Evolutionary conservation across 139 green algal genomes (phyloP).

Genomic region (Tetraselmis chui): DNA sequence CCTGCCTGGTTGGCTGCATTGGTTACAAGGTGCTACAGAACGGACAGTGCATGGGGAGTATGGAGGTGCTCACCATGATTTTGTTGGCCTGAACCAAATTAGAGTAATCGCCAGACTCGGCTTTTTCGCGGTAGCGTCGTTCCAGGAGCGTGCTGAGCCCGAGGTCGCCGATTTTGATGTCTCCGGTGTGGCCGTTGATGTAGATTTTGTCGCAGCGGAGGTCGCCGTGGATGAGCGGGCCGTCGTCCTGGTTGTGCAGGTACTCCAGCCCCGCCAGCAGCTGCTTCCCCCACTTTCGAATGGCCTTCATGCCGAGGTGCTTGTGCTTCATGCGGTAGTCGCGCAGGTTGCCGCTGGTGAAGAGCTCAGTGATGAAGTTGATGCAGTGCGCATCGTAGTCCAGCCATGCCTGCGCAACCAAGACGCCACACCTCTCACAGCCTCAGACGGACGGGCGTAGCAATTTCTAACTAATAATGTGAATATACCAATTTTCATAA

Average conservation of each 20-base stretch:
- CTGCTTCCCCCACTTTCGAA: conserved; percentile 85
- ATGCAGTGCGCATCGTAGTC: conserved; percentile 59
- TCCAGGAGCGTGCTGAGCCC: conserved; percentile 75
- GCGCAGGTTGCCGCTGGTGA: conserved; percentile 83
- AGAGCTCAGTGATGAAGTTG: conserved; percentile 92
- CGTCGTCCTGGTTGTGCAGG: conserved; percentile 74
- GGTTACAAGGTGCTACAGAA: too few species aligned
- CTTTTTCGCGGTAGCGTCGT: background rate
- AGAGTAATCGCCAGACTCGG: background rate
- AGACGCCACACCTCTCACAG: too few species aligned
- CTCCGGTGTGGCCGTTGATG: conserved; percentile 82
- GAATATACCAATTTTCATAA: too few species aligned
- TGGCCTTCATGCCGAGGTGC: conserved; percentile 78
- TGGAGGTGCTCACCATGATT: background rate
- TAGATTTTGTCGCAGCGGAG: conserved; percentile 94
- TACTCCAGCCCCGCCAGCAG: conserved; percentile 81
- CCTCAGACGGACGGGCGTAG: too few species aligned
- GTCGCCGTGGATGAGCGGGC: conserved; percentile 90
- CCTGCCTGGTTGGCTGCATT: too few species aligned
- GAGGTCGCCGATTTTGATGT: conserved; percentile 94
- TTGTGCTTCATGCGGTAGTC: conserved; percentile 78
- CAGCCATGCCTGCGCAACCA: conserved; percentile 59
- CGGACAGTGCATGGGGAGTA: too few species aligned
- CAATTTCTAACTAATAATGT: too few species aligned
- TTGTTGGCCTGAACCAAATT: background rate